Evolutionary conservation across 2,329 filamentous ascomycete species (phyloP).

Genomic region (Fusarium xyrophilum): DNA sequence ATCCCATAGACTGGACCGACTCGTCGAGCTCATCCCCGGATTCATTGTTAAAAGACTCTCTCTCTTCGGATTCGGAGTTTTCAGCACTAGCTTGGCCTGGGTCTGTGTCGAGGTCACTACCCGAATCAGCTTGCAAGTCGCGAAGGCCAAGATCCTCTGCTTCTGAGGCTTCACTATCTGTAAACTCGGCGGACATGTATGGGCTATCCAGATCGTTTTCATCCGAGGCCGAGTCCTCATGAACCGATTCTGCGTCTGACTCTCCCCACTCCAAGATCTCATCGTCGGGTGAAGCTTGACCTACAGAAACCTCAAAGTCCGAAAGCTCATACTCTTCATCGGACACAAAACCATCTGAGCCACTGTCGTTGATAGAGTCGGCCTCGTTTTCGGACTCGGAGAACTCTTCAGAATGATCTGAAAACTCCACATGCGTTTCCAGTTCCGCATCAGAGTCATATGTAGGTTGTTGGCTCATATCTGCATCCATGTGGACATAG

Average conservation of each 20-base stretch:
- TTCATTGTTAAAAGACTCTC: neutral
- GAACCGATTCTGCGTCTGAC: neutral
- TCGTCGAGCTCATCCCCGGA: neutral
- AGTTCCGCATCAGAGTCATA: neutral
- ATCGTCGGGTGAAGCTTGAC: neutral
- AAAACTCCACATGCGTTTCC: neutral
- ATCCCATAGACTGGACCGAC: neutral
- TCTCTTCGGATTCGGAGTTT: neutral
- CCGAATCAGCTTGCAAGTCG: neutral
- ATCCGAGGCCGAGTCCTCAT: neutral
- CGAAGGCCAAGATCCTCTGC: neutral
- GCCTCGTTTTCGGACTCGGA: neutral
- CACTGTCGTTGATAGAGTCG: neutral
- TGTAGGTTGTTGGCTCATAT: neutral
- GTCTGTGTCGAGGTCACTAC: neutral
- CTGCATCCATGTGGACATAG: neutral
- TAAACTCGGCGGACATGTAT: neutral
- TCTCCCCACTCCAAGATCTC: neutral
- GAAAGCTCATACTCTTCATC: neutral
- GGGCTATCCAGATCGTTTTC: neutral
- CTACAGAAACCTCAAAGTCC: neutral
- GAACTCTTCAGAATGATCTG: neutral
- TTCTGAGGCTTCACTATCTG: constrained; percentile 1
- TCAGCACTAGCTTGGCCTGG: neutral
- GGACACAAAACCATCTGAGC: neutral